Evolutionary conservation across 345 rosid genomes (phyloP).

Genomic region (Leavenworthia alabamica): DNA sequence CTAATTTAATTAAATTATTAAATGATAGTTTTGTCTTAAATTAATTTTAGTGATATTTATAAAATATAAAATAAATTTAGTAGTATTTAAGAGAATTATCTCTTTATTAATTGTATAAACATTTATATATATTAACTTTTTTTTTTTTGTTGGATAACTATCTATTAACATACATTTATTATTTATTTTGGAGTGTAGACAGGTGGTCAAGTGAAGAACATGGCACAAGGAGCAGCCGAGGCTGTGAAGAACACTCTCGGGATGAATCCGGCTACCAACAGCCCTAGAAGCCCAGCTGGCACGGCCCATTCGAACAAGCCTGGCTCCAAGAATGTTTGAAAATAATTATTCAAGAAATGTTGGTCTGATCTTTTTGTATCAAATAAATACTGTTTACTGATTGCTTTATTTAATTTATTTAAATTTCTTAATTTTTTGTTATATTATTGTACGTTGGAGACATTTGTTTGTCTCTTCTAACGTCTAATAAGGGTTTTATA

Average conservation of each 20-base stretch:
- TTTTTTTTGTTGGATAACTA: too few relatives aligned
- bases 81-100: too few relatives aligned
- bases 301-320: conserved; percentile 15
- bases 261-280: conserved; percentile 27
- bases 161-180: too few relatives aligned
- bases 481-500: neutral
- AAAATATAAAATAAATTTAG: too few relatives aligned
- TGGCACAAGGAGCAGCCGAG: conserved; percentile 51
- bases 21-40: too few relatives aligned
- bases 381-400: neutral
- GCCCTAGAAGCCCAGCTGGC: conserved; percentile 22
- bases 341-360: neutral
- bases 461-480: neutral
- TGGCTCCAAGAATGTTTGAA: conserved; percentile 12
- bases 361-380: neutral
- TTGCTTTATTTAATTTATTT: neutral
- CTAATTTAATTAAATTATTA: too few relatives aligned
- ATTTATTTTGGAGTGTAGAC: conserved; percentile 29
- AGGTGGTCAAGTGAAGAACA: conserved; percentile 42
- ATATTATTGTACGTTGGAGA: conserved; percentile 4
- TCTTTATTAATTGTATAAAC: neutral
- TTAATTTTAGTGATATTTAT: too few relatives aligned
- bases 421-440: neutral
- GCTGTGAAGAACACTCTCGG: conserved; percentile 44
- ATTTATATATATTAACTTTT: neutral